Evolutionary conservation across 2,329 filamentous ascomycete genomes (phyloP), one percentile per base, ranked within the genome.

Genomic region (Aquanectria penicillioides): DNA sequence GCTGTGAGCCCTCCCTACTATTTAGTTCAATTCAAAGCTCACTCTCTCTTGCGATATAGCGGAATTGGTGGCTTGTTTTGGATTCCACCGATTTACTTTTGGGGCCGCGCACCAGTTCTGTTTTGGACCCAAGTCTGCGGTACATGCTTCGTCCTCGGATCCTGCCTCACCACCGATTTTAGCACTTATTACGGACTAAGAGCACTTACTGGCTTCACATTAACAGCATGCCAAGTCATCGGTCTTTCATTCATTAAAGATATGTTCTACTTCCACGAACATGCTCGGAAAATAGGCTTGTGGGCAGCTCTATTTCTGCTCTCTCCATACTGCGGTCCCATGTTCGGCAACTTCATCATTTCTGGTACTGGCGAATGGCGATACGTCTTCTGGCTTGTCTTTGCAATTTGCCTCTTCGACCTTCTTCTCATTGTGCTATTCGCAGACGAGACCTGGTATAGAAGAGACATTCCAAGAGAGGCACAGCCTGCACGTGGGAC

Each of bases 211-310:
- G 77, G 81, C 36, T 78, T 83, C 63, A 81, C 82, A 68, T 75
- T 74, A 31, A 81, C 79, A 6, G 75, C 77, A 6, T 68, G 71
- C 13, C 79, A 81, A 57, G 76, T 73, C 10, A 75, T 75, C 12
- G 81, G 80, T 9, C 72, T 85, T 50, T 80, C 83, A 66, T 81
- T 81, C 65, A 80, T 85, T 65, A 80, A 85, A 47, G 84, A 87
- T 69, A 77, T 86, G 55, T 87, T 85, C 73, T 86, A 84, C 74
- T 84, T 86, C 70, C 84, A 87, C 64, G 79, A 86, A 62, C 76
- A 81, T 18, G 80, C 80, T 1, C 72, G 80, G n/a, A 82, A 82
- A 65, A 81, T 82, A 63, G 79, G 79, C 55, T 71, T 82, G 43
- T 82, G 79, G 79, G 78, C 77, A 6, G 69, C 71, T 1, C 75